Evolutionary conservation across 208 protist species (phyloP), one percentile per base, ranked within the genome.

Genomic region (Lotmaria passim): DNA sequence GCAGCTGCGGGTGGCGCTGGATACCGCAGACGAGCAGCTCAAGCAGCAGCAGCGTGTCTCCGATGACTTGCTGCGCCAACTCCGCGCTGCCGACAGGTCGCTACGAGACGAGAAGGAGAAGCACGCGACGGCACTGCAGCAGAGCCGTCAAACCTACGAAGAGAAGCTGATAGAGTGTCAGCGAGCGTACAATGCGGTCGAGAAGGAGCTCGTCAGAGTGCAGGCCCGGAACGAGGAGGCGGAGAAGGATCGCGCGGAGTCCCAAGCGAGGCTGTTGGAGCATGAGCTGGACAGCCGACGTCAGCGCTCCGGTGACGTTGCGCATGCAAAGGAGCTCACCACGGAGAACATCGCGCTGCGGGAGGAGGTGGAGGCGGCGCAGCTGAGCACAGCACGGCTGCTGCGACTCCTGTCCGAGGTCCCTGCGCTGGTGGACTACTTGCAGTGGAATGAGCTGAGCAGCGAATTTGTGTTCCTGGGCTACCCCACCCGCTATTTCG

Each of bases 401-500:
- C 76, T 96, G 64, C 81, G 73, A n/a, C 57, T 96, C 23, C 71
- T 96, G 48, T 65, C 72, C 7, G 75, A 90, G 51, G 85, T 96
- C n/a, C 91, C 91, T n/a, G 60, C 73, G 17, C 66, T 96, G 59
- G 62, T 61, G 12, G 68, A 81, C 26, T 93, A 85, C 60, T 59
- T 96, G 50, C 51, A 55, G 63, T 85, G 76, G 84, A 83, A 80
- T 58, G 85, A 83, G 65, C 61, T 82, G 46, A 53, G 34, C 57
- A 84, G 73, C 66, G 77, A 75, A 48, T 95, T 85, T 85, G 89
- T 89, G 50, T 91, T 89, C 55, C 62, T 87, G 24, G 86, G 83
- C 50, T 92, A 89, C 66, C 78, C 76, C 0, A 87, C 73, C 1
- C 80, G 71, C 15, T 90, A 82, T 69, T 90, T 85, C 62, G 46